Conservation (phyloP, 805 yeast species). For the Candida fluviatilis region DNA sequence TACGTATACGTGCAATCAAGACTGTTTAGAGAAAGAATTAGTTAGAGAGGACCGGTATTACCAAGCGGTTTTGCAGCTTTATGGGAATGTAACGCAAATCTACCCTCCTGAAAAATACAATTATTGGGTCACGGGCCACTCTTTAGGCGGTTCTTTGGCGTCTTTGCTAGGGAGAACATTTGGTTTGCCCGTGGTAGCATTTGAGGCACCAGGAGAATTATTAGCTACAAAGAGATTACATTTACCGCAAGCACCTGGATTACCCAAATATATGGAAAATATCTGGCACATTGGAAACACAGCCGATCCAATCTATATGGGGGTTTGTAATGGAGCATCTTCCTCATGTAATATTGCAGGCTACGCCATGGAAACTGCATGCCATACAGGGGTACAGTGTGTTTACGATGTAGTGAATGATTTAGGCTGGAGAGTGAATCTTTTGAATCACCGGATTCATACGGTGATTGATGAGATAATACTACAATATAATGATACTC, state of each 20-base stretch:
- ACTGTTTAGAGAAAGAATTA: conserved; percentile 76
- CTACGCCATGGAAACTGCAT: conserved; percentile 93
- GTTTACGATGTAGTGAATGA: conserved; percentile 87
- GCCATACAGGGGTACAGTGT: conserved; percentile 88
- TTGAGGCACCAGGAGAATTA: conserved; percentile 90
- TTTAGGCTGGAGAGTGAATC: conserved; percentile 84
- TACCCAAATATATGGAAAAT: conserved; percentile 71
- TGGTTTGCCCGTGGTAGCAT: conserved; percentile 86
- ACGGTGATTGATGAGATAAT: conserved; percentile 84
- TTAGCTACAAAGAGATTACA: conserved; percentile 81
- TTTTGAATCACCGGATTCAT: conserved; percentile 85
- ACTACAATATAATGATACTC: conserved; percentile 67
- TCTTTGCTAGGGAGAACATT: conserved; percentile 80
- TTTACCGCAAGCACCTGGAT: conserved; percentile 89
- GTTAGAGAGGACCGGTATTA: conserved; percentile 76
- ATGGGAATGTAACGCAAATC: conserved; percentile 58
- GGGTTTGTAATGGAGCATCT: conserved; percentile 92
- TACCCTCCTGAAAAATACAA: conserved; percentile 62
- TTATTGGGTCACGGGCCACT: conserved; percentile 93
- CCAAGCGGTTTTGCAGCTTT: conserved; percentile 72
- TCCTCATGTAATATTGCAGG: conserved; percentile 89
- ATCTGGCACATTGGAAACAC: conserved; percentile 96
- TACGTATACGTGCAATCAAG: conserved; percentile 83
- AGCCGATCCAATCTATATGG: conserved; percentile 96
- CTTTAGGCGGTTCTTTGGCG: conserved; percentile 87